A percentile compares a stretch with the other conserved stretches of the same genome.
Evolutionary conservation across 2,329 filamentous ascomycete genomes (phyloP).

Genomic region (Tolypocladium capitatum): DNA sequence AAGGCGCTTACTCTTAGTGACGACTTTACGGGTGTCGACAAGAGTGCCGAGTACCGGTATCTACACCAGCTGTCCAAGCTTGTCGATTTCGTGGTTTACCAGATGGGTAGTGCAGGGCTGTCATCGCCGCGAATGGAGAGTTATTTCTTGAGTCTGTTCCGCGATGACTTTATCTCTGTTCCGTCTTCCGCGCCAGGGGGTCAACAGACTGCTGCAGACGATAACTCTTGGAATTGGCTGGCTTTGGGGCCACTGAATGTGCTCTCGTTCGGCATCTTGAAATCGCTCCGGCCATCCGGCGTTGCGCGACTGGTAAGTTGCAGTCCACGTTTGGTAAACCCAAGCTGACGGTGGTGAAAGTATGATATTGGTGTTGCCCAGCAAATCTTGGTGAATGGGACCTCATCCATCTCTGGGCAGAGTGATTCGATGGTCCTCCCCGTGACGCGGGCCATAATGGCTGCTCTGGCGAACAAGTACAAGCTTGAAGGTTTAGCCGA

Average conservation of each 20-base stretch:
- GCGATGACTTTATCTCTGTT: conserved; percentile 13
- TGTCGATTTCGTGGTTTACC: conserved; percentile 22
- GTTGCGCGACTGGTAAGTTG: conserved; percentile 21
- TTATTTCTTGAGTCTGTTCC: conserved; percentile 25
- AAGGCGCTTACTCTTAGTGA: conserved; percentile 17
- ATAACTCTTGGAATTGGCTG: conserved; percentile 19
- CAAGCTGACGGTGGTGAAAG: conserved; percentile 11
- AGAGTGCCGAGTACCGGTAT: conserved; percentile 18
- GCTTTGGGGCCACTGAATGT: conserved; percentile 16
- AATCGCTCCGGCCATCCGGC: conserved; percentile 19
- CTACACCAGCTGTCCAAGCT: conserved; percentile 22
- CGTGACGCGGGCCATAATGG: conserved; percentile 23
- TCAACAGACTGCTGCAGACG: not conserved
- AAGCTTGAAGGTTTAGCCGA: conserved; percentile 19
- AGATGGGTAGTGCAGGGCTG: conserved; percentile 25
- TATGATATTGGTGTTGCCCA: conserved; percentile 23
- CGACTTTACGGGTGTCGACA: conserved; percentile 15
- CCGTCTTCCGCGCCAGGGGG: conserved; percentile 5
- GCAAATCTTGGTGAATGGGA: conserved; percentile 17
- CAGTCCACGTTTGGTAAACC: not conserved
- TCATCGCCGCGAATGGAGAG: conserved; percentile 16
- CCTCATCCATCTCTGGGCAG: conserved; percentile 3
- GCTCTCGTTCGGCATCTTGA: conserved; percentile 25
- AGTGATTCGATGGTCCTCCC: conserved; percentile 9
- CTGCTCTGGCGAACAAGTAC: conserved; percentile 32